A percentile compares a stretch with the other conserved stretches of the same genome.
Conservation (phyloP, 768 basidiomycete species). For the Scleroderma citrinum region DNA sequence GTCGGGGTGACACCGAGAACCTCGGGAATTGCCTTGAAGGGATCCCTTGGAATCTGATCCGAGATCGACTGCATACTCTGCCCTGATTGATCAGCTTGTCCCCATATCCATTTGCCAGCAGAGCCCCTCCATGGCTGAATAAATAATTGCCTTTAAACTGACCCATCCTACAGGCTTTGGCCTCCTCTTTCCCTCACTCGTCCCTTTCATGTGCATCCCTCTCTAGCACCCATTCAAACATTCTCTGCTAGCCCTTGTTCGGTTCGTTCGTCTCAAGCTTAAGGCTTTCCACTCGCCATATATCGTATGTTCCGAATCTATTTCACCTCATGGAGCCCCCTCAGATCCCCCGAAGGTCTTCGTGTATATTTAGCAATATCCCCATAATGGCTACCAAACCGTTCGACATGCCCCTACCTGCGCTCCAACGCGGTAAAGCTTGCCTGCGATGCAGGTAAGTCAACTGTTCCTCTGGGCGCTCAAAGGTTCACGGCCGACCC, state of each 20-base stretch:
- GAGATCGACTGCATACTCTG: slow-evolving; percentile 6
- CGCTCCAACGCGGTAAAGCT: slow-evolving; percentile 64
- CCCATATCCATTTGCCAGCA: slow-evolving; percentile 19
- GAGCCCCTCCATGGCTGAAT: slow-evolving; percentile 23
- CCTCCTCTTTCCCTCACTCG: slow-evolving; percentile 2
- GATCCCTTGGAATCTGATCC: neutral
- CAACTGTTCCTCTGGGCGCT: slow-evolving; percentile 1
- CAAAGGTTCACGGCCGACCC: slow-evolving; percentile 1
- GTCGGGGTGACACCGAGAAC: slow-evolving; percentile 25
- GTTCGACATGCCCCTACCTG: slow-evolving; percentile 25
- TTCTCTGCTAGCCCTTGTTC: slow-evolving; percentile 4
- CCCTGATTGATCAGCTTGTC: slow-evolving; percentile 15
- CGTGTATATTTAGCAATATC: slow-evolving; percentile 33
- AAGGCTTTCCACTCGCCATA: slow-evolving; percentile 5
- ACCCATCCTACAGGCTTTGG: slow-evolving; percentile 5
- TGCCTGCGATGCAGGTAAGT: slow-evolving; percentile 65
- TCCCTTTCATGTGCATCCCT: slow-evolving; percentile 24
- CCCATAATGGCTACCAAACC: slow-evolving; percentile 32
- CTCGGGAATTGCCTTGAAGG: slow-evolving; percentile 9
- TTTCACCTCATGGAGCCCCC: too few species aligned
- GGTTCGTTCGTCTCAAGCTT: too few species aligned
- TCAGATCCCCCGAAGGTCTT: too few species aligned
- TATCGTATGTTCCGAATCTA: slow-evolving; percentile 6
- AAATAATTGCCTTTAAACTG: slow-evolving; percentile 25
- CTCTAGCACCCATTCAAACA: slow-evolving; percentile 18